Percentiles rank a stretch among this genome's conserved stretches.
Conservation (phyloP, 495 filamentous ascomycete species). For the Talaromyces nanjingensis region DNA sequence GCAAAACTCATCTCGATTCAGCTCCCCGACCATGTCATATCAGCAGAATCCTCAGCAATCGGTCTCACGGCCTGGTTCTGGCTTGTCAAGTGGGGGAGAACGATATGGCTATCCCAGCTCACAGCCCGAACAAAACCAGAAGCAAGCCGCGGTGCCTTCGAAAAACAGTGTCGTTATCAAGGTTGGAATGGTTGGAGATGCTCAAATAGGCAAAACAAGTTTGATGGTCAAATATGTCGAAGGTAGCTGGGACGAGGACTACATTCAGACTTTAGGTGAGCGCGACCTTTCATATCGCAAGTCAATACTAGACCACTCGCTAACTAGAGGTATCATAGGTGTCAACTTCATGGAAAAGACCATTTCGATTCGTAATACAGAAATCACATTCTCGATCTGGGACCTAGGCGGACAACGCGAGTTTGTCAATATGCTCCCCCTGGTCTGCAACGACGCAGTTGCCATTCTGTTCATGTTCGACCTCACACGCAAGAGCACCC, state of each 20-base stretch:
- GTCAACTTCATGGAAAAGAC: conserved; percentile 99
- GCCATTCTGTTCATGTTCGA: conserved; percentile 99
- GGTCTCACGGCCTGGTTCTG: conserved; percentile 43
- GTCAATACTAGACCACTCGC: not conserved
- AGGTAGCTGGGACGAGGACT: conserved; percentile 98
- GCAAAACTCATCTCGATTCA: conserved; percentile 32
- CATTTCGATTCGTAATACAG: conserved; percentile 98
- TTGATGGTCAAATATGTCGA: conserved; percentile 99
- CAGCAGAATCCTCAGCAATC: conserved; percentile 36
- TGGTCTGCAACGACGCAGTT: conserved; percentile 98
- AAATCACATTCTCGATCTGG: conserved; percentile 99
- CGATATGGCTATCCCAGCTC: conserved; percentile 31
- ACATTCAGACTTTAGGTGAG: conserved; percentile 92
- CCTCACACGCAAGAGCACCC: conserved; percentile 90
- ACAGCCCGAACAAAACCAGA: conserved; percentile 37
- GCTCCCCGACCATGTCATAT: conserved; percentile 30
- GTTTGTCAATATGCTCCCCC: conserved; percentile 98
- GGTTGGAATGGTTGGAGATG: conserved; percentile 98
- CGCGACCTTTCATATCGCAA: conserved; percentile 7
- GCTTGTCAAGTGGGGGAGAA: conserved; percentile 40
- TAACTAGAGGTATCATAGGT: conserved; percentile 32
- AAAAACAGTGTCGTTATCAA: conserved; percentile 96
- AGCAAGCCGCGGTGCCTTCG: conserved; percentile 34
- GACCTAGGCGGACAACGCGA: conserved; percentile 96
- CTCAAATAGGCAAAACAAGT: conserved; percentile 97